Conservation (phyloP, 1,139 yeast genomes). For the Candida labiduridarum region DNA sequence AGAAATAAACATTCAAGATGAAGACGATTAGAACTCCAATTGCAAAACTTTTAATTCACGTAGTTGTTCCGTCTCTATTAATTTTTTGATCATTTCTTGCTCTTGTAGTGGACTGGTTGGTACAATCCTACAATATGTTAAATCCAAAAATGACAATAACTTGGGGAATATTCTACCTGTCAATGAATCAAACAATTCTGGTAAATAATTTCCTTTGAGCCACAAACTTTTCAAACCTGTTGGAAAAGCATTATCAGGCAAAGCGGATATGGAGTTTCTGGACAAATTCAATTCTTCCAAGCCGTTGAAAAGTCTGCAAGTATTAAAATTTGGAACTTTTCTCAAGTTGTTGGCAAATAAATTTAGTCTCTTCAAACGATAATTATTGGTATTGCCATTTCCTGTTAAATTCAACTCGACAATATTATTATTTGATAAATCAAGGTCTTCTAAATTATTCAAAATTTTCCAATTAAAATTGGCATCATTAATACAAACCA, state of each 20-base stretch:
- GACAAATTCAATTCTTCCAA: conserved; percentile 24
- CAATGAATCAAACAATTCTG: conserved; percentile 12
- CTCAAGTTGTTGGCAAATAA: conserved; percentile 25
- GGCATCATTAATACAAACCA: conserved; percentile 14
- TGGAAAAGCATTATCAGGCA: conserved; percentile 18
- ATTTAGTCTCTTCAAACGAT: conserved; percentile 14
- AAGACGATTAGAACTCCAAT: conserved; percentile 4
- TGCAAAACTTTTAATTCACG: conserved; percentile 5
- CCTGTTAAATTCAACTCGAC: conserved; percentile 11
- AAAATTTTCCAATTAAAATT: conserved; percentile 18
- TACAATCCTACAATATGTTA: conserved; percentile 19
- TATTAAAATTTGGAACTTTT: conserved; percentile 7
- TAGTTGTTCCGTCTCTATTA: conserved; percentile 7
- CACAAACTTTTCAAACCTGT: conserved; percentile 16
- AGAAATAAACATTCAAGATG: not conserved
- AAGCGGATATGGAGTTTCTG: conserved; percentile 23
- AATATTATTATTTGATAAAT: conserved; percentile 27
- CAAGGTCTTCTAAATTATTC: conserved; percentile 17
- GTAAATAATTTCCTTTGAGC: conserved; percentile 25
- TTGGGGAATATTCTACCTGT: conserved; percentile 17
- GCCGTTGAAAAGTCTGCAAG: conserved; percentile 15
- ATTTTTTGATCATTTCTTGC: conserved; percentile 4
- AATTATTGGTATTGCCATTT: not conserved
- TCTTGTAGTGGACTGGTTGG: not conserved
- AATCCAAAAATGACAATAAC: conserved; percentile 17